Percentiles rank a stretch among this genome's conserved stretches.
These are phyloP conservation scores for Phialophora expanda DNA, from an alignment of 2,329 filamentous ascomycete species.

Conservation along the genomic window DNA sequence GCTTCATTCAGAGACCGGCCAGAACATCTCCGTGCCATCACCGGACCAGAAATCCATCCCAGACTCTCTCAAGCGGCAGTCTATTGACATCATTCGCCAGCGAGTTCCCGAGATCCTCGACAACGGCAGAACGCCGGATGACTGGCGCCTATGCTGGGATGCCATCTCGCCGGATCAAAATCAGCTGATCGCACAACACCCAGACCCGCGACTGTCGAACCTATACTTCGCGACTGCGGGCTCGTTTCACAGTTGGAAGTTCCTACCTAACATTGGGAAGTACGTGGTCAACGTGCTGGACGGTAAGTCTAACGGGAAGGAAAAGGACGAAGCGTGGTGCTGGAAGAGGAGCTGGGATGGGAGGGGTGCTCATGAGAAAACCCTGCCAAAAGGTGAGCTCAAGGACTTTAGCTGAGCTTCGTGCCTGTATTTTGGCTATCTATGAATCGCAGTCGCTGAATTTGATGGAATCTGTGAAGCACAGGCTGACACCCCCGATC, in stretches of 20 bases:
- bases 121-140: slow-evolving; percentile 44
- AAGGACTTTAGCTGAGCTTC: slow-evolving; percentile 32
- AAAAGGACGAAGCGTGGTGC: slow-evolving; percentile 51
- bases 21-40: slow-evolving; percentile 58
- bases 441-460: neutral
- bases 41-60: slow-evolving; percentile 53
- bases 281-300: slow-evolving; percentile 53
- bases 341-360: slow-evolving; percentile 42
- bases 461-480: neutral
- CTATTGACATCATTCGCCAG: slow-evolving; percentile 38
- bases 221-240: slow-evolving; percentile 67
- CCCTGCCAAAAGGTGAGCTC: slow-evolving; percentile 41
- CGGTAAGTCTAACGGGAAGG: slow-evolving; percentile 38
- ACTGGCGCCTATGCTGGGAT: slow-evolving; percentile 63
- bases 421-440: neutral
- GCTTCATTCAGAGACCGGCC: slow-evolving; percentile 54
- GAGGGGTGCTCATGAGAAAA: slow-evolving; percentile 43
- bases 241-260: slow-evolving; percentile 70
- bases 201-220: slow-evolving; percentile 53
- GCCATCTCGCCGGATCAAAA: slow-evolving; percentile 67
- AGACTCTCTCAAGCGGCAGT: slow-evolving; percentile 52
- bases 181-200: slow-evolving; percentile 62
- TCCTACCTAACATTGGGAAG: slow-evolving; percentile 66
- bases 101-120: slow-evolving; percentile 43
- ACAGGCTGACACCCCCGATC: neutral